These are phyloP conservation scores for Fusarium verrucosum DNA, from an alignment of 2,329 filamentous ascomycete species.

Conservation along the genomic window DNA sequence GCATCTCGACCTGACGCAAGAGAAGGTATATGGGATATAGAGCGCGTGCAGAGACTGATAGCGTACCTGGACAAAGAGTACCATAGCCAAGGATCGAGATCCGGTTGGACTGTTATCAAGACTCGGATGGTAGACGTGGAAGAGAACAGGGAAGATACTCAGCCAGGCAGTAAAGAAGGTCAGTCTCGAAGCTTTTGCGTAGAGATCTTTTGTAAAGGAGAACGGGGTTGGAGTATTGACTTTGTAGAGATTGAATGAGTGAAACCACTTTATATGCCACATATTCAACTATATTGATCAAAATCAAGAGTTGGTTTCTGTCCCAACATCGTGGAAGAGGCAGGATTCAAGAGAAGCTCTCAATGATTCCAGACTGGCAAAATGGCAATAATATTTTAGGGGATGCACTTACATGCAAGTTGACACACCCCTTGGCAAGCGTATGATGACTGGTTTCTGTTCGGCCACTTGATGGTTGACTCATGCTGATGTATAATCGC, in stretches of 20 bases:
- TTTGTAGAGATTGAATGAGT: conserved; percentile 31
- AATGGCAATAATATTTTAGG: not conserved
- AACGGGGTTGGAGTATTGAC: conserved; percentile 32
- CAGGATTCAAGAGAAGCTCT: no score
- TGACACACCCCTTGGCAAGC: not conserved
- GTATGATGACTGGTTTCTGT: not conserved
- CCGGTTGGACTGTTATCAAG: conserved; percentile 24
- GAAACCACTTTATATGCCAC: no score
- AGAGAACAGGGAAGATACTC: not conserved
- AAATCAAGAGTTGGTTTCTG: not conserved
- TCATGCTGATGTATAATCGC: not conserved
- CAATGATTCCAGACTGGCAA: not conserved
- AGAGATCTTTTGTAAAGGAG: conserved; percentile 28
- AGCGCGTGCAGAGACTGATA: conserved; percentile 21
- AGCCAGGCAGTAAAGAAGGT: not conserved
- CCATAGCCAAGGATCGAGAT: not conserved
- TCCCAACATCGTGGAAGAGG: no score
- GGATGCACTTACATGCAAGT: no score
- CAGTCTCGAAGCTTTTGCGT: conserved; percentile 17
- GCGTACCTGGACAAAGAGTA: conserved; percentile 29
- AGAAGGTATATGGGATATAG: conserved; percentile 35
- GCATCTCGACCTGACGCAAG: conserved; percentile 2
- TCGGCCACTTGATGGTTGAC: not conserved
- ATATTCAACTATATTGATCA: no score
- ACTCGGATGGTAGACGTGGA: conserved; percentile 29